Evolutionary conservation across 441 rosid genomes (phyloP).

Genomic region (Croton setiger): DNA sequence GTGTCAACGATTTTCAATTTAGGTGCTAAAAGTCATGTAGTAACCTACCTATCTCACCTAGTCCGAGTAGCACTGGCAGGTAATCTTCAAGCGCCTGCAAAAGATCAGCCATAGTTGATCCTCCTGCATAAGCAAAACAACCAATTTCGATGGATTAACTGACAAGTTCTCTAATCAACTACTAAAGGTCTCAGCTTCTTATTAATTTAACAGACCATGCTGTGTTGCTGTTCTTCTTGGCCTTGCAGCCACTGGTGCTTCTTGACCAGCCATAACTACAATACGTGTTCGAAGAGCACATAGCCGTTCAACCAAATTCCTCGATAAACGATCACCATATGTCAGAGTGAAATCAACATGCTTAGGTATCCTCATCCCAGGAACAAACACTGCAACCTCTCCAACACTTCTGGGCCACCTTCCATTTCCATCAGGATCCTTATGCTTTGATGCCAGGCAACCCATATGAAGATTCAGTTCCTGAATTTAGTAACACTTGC

Average conservation of each 20-base stretch:
- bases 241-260: conserved; percentile 78
- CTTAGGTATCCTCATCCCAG: conserved; percentile 88
- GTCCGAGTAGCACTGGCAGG: conserved; percentile 83
- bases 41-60: conserved; percentile 53
- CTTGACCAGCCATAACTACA: conserved; percentile 95
- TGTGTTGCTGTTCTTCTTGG: conserved; percentile 87
- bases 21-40: too few species aligned
- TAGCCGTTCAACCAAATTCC: conserved; percentile 65
- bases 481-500: neutral
- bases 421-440: conserved; percentile 62
- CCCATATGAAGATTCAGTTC: conserved; percentile 30
- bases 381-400: conserved; percentile 79
- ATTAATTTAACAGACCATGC: conserved; percentile 50
- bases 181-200: neutral
- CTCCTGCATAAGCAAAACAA: conserved; percentile 45
- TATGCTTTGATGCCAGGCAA: conserved; percentile 71
- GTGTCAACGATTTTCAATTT: neutral
- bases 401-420: conserved; percentile 78
- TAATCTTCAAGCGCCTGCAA: conserved; percentile 94
- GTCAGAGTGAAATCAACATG: conserved; percentile 74
- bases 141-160: conserved; percentile 12
- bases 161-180: neutral
- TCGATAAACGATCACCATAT: conserved; percentile 61
- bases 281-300: conserved; percentile 82
- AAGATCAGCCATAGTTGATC: conserved; percentile 91